Conservation (phyloP, 129 eudicot species). For the Flaveria brownii region DNA sequence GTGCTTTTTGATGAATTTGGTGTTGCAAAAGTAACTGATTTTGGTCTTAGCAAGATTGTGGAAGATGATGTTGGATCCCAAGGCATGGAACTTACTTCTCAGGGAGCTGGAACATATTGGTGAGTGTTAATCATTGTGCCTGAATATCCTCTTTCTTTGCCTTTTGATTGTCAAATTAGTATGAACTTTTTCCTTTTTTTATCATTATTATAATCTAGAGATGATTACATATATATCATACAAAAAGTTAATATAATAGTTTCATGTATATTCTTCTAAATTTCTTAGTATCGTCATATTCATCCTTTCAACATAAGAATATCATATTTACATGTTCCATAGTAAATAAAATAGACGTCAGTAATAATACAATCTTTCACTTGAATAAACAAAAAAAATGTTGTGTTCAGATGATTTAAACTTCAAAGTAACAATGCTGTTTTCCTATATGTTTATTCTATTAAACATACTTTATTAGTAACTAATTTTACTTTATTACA, state of each 20-base stretch:
- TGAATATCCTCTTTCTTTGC: not conserved
- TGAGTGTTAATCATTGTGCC: slow-evolving; percentile 37
- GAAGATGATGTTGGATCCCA: slow-evolving; percentile 99
- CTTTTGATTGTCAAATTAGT: slow-evolving; percentile 1
- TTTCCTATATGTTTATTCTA: not conserved
- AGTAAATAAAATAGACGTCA: not conserved
- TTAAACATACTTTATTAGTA: not conserved
- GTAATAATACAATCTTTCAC: not conserved
- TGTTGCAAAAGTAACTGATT: slow-evolving; percentile 96
- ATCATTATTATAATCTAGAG: not conserved
- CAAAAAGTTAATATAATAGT: not conserved
- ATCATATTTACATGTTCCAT: not conserved
- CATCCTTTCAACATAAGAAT: not conserved
- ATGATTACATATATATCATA: not conserved
- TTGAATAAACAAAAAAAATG: not conserved
- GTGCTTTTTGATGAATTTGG: slow-evolving; percentile 93
- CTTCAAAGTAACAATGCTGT: too few species aligned
- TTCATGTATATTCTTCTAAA: not conserved
- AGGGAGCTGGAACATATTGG: slow-evolving; percentile 99
- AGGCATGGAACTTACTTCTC: slow-evolving; percentile 99
- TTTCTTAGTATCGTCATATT: not conserved
- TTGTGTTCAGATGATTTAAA: not conserved
- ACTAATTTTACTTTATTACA: not conserved
- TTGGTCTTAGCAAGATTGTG: slow-evolving; percentile 99
- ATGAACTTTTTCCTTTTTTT: not conserved